Conservation (phyloP, 495 filamentous ascomycete species). For the Aspergillus incahuasiensis region DNA sequence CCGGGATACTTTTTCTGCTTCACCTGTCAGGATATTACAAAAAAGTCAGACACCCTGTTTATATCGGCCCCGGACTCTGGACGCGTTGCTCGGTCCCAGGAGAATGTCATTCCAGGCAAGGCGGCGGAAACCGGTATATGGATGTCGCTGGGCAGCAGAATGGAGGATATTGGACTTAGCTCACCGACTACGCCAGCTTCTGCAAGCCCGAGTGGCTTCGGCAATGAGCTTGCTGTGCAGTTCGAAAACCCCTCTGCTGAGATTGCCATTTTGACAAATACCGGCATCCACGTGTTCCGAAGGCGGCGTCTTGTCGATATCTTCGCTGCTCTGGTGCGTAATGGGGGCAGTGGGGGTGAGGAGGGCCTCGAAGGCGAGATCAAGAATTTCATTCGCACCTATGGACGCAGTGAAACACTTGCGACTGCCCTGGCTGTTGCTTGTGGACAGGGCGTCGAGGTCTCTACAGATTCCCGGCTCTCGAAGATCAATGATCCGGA, state of each 20-base stretch:
- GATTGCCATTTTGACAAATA: slow-evolving; percentile 86
- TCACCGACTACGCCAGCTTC: slow-evolving; percentile 65
- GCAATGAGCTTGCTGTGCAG: slow-evolving; percentile 92
- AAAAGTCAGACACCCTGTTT: slow-evolving; percentile 64
- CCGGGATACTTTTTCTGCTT: slow-evolving; percentile 91
- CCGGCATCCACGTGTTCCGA: slow-evolving; percentile 77
- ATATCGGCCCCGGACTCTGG: slow-evolving; percentile 83
- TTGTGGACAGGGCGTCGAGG: slow-evolving; percentile 82
- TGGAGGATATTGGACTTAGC: slow-evolving; percentile 72
- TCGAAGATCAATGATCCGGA: slow-evolving; percentile 71
- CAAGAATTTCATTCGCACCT: slow-evolving; percentile 72
- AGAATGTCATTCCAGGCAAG: slow-evolving; percentile 48
- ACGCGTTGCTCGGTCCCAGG: slow-evolving; percentile 57
- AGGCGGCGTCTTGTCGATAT: slow-evolving; percentile 85
- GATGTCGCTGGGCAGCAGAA: slow-evolving; percentile 63
- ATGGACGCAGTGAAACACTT: slow-evolving; percentile 80
- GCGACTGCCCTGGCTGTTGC: slow-evolving; percentile 94
- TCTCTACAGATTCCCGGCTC: slow-evolving; percentile 64
- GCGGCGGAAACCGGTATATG: slow-evolving; percentile 68
- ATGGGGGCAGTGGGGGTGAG: slow-evolving; percentile 60
- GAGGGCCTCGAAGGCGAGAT: slow-evolving; percentile 77
- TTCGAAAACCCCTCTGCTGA: slow-evolving; percentile 78
- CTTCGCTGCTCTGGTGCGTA: slow-evolving; percentile 74
- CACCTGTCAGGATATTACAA: slow-evolving; percentile 48
- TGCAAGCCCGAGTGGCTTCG: slow-evolving; percentile 72